phyloP scores from a whole-genome alignment of 305 asterid species.

The Solanum hybrid region DNA sequence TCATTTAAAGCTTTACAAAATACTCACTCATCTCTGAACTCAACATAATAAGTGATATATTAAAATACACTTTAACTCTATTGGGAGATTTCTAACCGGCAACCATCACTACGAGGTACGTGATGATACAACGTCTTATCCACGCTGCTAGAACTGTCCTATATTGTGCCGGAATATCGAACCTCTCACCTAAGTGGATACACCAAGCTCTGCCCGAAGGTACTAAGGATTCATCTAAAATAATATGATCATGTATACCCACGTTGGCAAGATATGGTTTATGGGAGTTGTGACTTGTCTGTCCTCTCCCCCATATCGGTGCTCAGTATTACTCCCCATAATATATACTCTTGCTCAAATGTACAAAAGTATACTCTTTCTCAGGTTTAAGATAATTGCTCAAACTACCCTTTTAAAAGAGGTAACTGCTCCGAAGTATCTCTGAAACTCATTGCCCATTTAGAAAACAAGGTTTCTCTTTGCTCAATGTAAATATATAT shows the following conservation, averaged over 20 bases:
- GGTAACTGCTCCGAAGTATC: not conserved
- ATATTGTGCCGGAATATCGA: not conserved
- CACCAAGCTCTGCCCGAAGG: not conserved
- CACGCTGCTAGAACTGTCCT: not conserved
- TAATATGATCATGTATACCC: not conserved
- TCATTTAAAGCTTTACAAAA: not conserved
- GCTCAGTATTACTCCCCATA: not conserved
- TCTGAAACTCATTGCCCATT: too few relatives aligned
- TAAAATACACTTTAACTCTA: not conserved
- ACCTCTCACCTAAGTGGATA: not conserved
- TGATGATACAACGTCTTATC: not conserved
- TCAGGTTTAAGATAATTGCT: not conserved
- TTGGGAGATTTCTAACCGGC: not conserved
- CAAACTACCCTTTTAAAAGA: not conserved
- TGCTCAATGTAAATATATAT: not conserved
- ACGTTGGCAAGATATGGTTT: not conserved
- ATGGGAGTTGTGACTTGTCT: not conserved
- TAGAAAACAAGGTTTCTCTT: too few relatives aligned
- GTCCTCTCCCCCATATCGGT: not conserved
- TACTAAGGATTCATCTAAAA: not conserved
- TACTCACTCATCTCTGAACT: not conserved
- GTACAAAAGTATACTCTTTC: not conserved
- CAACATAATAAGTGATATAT: not conserved
- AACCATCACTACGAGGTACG: not conserved
- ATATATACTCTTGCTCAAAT: not conserved